phyloP scores from a whole-genome alignment of 2,329 filamentous ascomycete species.

The Stagonosporopsis tanaceti region DNA sequence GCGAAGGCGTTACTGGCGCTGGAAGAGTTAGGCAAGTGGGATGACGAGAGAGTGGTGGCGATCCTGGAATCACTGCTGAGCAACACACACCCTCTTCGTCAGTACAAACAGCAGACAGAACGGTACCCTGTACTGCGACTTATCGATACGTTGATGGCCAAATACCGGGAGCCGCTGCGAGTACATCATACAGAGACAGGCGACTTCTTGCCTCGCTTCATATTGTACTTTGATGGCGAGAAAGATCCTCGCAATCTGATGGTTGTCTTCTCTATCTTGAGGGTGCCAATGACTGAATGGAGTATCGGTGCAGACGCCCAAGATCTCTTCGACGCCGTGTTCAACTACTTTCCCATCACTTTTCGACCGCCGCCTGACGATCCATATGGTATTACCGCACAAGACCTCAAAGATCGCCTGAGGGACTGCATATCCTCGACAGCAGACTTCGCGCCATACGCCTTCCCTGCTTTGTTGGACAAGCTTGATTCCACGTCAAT shows the following conservation, averaged over 20 bases:
- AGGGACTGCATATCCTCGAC: slow-evolving; percentile 71
- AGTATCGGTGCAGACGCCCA: slow-evolving; percentile 65
- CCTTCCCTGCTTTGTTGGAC: slow-evolving; percentile 72
- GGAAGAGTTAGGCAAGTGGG: slow-evolving; percentile 68
- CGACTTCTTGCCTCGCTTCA: slow-evolving; percentile 67
- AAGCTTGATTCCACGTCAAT: slow-evolving; percentile 74
- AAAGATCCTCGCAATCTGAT: slow-evolving; percentile 75
- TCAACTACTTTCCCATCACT: slow-evolving; percentile 77
- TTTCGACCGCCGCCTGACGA: slow-evolving; percentile 74
- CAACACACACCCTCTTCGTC: slow-evolving; percentile 65
- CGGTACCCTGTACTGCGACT: slow-evolving; percentile 69
- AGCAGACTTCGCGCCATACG: slow-evolving; percentile 68
- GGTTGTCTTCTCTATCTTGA: slow-evolving; percentile 73
- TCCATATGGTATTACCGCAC: slow-evolving; percentile 73
- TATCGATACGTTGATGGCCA: slow-evolving; percentile 68
- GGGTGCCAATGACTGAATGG: slow-evolving; percentile 74
- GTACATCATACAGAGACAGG: slow-evolving; percentile 60
- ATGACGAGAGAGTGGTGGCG: slow-evolving; percentile 62
- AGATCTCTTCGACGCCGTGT: slow-evolving; percentile 71
- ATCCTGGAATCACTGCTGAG: slow-evolving; percentile 60
- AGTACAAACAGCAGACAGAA: slow-evolving; percentile 68
- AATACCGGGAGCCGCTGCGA: slow-evolving; percentile 56
- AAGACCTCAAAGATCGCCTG: slow-evolving; percentile 70
- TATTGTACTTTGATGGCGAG: slow-evolving; percentile 71
- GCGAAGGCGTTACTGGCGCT: slow-evolving; percentile 66